Percentiles rank a stretch among this genome's conserved stretches.
These are phyloP conservation scores for Pleurotus salmoneostramineus DNA, from an alignment of 768 basidiomycete genomes.

Conservation along the genomic window DNA sequence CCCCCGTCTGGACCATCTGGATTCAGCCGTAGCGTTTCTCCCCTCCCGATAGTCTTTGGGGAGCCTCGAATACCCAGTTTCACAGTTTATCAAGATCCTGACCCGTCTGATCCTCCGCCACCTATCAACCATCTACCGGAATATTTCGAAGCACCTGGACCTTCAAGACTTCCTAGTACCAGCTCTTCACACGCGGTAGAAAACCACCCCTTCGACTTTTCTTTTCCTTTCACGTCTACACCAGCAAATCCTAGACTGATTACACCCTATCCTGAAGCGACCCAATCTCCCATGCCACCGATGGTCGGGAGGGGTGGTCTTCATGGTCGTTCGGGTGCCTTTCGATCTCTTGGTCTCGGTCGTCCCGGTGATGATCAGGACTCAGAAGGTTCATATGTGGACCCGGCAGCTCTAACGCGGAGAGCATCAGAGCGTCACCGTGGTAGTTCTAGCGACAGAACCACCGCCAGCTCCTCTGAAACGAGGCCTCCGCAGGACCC, in stretches of 20 bases:
- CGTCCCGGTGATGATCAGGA: constrained; percentile 33
- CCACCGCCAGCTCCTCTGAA: constrained; percentile 16
- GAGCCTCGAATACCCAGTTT: constrained; percentile 36
- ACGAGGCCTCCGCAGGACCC: constrained; percentile 19
- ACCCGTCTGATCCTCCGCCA: constrained; percentile 36
- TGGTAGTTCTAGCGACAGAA: constrained; percentile 37
- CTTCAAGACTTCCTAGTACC: constrained; percentile 22
- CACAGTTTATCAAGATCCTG: constrained; percentile 44
- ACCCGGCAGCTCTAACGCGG: constrained; percentile 36
- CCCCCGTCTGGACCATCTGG: neutral
- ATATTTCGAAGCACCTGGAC: constrained; percentile 42
- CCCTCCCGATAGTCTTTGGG: neutral
- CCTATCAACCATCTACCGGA: constrained; percentile 51
- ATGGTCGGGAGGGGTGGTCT: neutral
- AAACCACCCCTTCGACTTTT: constrained; percentile 52
- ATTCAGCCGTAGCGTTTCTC: neutral
- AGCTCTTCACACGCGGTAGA: constrained; percentile 48
- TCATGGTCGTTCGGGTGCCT: constrained; percentile 18
- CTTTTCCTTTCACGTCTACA: constrained; percentile 50
- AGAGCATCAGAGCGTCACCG: constrained; percentile 19
- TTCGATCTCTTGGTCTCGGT: constrained; percentile 40
- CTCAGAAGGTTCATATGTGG: constrained; percentile 26
- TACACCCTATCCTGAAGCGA: constrained; percentile 20
- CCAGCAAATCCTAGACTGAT: constrained; percentile 34
- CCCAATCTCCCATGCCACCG: constrained; percentile 51